Base-by-base conservation (phyloP, 257 asterid genomes). In the Primulina huaijiensis region DNA sequence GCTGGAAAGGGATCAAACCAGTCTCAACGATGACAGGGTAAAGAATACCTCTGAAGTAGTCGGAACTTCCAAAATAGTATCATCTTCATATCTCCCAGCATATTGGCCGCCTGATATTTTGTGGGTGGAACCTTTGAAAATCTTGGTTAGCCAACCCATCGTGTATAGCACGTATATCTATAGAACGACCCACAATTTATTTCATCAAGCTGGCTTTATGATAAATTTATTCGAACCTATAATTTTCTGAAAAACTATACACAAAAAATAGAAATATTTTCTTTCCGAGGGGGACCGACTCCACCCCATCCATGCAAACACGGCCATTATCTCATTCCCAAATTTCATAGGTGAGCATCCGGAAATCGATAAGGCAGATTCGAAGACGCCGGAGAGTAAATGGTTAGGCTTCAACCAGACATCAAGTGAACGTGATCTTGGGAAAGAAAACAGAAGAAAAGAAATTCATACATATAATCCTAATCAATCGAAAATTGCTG, bases 61-160 rank as follows among this genome's bases (percentile, higher is more conserved):
- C 68, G 95, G 88, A 46, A 72, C 86, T 67, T 90, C 96, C 89
- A 88, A 81, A 55, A 74, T 69, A 8, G 83, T 69, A 62, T 81
- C 86, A 25, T 90, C 90, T 73, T 90, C 92, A 40, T 82, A 79
- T 68, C 78, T 87, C 67, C 96, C 92, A 74, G 83, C 87, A 75
- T 84, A 79, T 72, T 87, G 96, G 69, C 96, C 99, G 79, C 78
- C 80, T 2, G 79, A 85, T 72, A 82, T 73, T 82, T 80, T 84
- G 74, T 92, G 89, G 75, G 80, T 85, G 63, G 92, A 78, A 72
- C 97, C 97, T 69, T 77, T 84, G 60, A 89, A 87, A 75, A 93
- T 86, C 90, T 88, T 93, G 73, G 95, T 81, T 58, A 92, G 77
- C 96, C 97, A 93, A 72, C 89, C 89, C 92, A 91, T 92, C 60